Conservation (phyloP, 2,329 filamentous ascomycete genomes). For the Cladosporium sp. region DNA sequence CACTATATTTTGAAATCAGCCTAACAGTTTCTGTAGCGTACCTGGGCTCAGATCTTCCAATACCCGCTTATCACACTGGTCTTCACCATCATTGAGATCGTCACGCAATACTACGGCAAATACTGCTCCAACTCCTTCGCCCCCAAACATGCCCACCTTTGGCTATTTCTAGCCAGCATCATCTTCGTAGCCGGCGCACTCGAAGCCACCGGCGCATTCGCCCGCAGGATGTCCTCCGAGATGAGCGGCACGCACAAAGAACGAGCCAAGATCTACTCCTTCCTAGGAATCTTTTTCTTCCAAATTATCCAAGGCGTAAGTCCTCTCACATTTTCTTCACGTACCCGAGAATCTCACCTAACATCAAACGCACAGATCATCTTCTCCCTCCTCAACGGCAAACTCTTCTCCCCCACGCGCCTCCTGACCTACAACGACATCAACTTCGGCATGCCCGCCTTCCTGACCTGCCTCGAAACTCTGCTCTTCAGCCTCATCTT, state of each 20-base stretch:
- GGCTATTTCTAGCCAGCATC: slow-evolving; percentile 14
- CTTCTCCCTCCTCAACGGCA: slow-evolving; percentile 20
- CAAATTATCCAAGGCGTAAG: slow-evolving; percentile 18
- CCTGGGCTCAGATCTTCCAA: slow-evolving; percentile 16
- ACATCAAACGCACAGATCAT: slow-evolving; percentile 13
- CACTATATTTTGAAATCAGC: background rate
- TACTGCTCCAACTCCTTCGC: slow-evolving; percentile 21
- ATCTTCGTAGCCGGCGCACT: slow-evolving; percentile 18
- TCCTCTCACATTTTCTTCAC: background rate
- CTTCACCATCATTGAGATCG: slow-evolving; percentile 18
- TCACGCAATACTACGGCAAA: slow-evolving; percentile 19
- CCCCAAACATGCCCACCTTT: slow-evolving; percentile 19
- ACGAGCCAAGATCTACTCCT: slow-evolving; percentile 16
- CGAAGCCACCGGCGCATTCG: slow-evolving; percentile 15
- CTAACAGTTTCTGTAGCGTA: slow-evolving; percentile 10
- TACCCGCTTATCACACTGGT: slow-evolving; percentile 18
- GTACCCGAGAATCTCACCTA: background rate
- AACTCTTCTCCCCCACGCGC: slow-evolving; percentile 17
- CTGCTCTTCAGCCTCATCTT: slow-evolving; percentile 18
- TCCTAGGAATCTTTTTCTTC: slow-evolving; percentile 18
- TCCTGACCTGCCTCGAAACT: slow-evolving; percentile 18
- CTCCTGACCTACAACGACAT: slow-evolving; percentile 20
- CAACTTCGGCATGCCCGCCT: slow-evolving; percentile 19
- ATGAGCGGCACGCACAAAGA: slow-evolving; percentile 14
- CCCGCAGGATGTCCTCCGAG: slow-evolving; percentile 13